phyloP scores from a whole-genome alignment of 108 stramenopile genomes.

The Conticribra weissflogii region DNA sequence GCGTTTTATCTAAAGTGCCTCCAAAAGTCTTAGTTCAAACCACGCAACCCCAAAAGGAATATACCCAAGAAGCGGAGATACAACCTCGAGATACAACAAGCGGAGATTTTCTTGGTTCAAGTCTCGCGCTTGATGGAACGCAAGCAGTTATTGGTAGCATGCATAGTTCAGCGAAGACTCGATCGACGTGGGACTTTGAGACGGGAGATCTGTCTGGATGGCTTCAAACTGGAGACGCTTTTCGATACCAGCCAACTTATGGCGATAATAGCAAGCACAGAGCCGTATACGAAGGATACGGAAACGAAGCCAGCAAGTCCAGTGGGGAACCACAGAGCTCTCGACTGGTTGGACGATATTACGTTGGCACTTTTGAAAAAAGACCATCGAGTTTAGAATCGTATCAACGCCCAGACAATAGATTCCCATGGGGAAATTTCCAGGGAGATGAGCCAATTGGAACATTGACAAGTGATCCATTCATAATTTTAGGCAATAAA shows the following conservation, averaged over 20 bases:
- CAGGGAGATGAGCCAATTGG: slow-evolving; percentile 79
- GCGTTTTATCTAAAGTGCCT: slow-evolving; percentile 27
- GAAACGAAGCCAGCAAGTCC: slow-evolving; percentile 17
- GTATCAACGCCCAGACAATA: slow-evolving; percentile 47
- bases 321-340: slow-evolving; percentile 36
- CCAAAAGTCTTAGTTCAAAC: slow-evolving; percentile 20
- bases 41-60: slow-evolving; percentile 26
- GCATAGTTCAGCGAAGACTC: slow-evolving; percentile 48
- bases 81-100: slow-evolving; percentile 39
- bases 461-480: slow-evolving; percentile 70
- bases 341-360: slow-evolving; percentile 61
- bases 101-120: slow-evolving; percentile 47
- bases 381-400: slow-evolving; percentile 44
- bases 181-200: slow-evolving; percentile 88
- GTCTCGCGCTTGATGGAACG: slow-evolving; percentile 42
- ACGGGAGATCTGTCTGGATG: slow-evolving; percentile 80
- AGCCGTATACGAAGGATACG: slow-evolving; percentile 50
- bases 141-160: slow-evolving; percentile 65
- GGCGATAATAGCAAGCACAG: slow-evolving; percentile 74
- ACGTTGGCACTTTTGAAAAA: slow-evolving; percentile 75
- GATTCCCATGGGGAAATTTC: slow-evolving; percentile 38
- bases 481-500: slow-evolving; percentile 55
- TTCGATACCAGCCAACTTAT: slow-evolving; percentile 73
- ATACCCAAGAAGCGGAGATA: slow-evolving; percentile 28
- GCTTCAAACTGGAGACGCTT: slow-evolving; percentile 72